Conservation (phyloP, 2,329 filamentous ascomycete species). For the Aspergillus brasiliensis region DNA sequence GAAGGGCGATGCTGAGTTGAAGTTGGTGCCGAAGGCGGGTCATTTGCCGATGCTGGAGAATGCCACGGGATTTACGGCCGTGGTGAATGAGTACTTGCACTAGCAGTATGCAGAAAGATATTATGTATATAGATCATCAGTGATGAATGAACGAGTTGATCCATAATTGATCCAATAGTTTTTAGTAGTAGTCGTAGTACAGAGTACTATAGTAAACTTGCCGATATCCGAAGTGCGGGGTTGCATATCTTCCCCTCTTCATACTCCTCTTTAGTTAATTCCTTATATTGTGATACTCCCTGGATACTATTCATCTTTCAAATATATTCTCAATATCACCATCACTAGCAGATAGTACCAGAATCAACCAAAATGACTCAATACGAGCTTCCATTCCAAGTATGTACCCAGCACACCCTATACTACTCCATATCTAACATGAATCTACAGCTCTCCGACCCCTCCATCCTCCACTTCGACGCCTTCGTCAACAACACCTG, state of each 20-base stretch:
- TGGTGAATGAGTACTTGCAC: slow-evolving; percentile 60
- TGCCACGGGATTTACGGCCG: slow-evolving; percentile 66
- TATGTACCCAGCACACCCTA: slow-evolving; percentile 17
- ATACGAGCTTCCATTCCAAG: slow-evolving; percentile 43
- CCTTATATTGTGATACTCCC: too few relatives aligned
- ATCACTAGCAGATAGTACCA: too few relatives aligned
- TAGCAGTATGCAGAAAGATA: not conserved
- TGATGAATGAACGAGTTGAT: not conserved
- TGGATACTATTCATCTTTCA: too few relatives aligned
- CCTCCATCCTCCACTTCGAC: slow-evolving; percentile 52
- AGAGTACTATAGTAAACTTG: too few relatives aligned
- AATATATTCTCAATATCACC: not conserved
- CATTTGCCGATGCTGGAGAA: slow-evolving; percentile 85
- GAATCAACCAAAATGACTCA: slow-evolving; percentile 36
- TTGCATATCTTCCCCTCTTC: not conserved
- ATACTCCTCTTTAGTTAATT: too few relatives aligned
- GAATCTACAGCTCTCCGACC: slow-evolving; percentile 48
- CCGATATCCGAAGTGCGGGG: too few relatives aligned
- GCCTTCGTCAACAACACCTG: slow-evolving; percentile 55
- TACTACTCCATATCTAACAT: not conserved
- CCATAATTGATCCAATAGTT: too few relatives aligned
- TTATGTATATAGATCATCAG: not conserved
- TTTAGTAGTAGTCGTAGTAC: too few relatives aligned
- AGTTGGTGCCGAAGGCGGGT: slow-evolving; percentile 68
- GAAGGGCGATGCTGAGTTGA: slow-evolving; percentile 61